A percentile compares a stretch with the other conserved stretches of the same genome.
Evolutionary conservation across 2,329 filamentous ascomycete genomes (phyloP).

Genomic region (Ophiobolus disseminans): DNA sequence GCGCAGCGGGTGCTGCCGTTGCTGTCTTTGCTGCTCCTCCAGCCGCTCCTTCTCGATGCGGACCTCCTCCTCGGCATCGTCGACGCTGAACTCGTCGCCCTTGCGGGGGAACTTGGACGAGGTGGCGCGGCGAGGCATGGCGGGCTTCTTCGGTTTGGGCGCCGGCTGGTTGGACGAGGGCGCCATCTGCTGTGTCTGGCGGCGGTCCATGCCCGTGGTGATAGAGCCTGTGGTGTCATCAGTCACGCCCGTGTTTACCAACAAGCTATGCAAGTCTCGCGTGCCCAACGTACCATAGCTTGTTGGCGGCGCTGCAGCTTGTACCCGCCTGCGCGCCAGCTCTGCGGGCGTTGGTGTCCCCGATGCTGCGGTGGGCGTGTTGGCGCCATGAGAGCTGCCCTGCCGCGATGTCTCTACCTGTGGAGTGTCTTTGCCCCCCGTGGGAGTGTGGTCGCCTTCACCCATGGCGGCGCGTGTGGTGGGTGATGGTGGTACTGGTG

Average conservation of each 20-base stretch:
- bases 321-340: conserved; percentile 39
- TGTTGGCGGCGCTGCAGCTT: conserved; percentile 34
- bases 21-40: conserved; percentile 35
- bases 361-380: conserved; percentile 30
- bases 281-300: conserved; percentile 42
- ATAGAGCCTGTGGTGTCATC: conserved; percentile 41
- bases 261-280: background rate
- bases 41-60: conserved; percentile 66
- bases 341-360: conserved; percentile 30
- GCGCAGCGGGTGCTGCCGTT: conserved; percentile 50
- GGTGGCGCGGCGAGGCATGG: conserved; percentile 74
- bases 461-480: conserved; percentile 31
- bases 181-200: conserved; percentile 26
- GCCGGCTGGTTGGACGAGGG: conserved; percentile 27
- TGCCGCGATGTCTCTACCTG: conserved; percentile 32
- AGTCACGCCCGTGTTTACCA: conserved; percentile 8
- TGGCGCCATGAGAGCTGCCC: conserved; percentile 34
- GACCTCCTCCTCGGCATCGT: conserved; percentile 84
- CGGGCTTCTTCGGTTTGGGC: conserved; percentile 69
- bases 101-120: conserved; percentile 78
- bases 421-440: conserved; percentile 31
- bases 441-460: conserved; percentile 36
- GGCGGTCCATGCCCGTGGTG: conserved; percentile 41
- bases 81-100: conserved; percentile 86
- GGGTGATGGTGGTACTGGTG: conserved; percentile 6